Conservation (phyloP, 148 eudicot genomes). For the Camellia granthamiana region DNA sequence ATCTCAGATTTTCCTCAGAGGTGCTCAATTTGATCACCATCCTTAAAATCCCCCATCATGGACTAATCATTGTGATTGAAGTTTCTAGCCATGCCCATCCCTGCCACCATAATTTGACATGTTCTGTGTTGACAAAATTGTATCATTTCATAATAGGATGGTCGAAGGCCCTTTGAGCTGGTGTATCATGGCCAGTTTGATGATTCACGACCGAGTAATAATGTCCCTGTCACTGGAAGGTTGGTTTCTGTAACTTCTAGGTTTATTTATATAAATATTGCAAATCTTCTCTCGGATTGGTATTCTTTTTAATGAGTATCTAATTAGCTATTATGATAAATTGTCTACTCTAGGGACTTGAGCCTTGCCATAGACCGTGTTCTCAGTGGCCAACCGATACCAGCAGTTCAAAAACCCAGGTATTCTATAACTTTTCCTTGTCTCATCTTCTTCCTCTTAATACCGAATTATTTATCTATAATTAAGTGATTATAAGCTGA, state of each 20-base stretch:
- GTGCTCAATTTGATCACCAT: background rate
- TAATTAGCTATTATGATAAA: background rate
- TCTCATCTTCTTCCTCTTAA: background rate
- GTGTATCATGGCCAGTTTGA: constrained; percentile 98
- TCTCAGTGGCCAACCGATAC: constrained; percentile 74
- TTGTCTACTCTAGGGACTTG: constrained; percentile 55
- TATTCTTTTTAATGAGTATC: background rate
- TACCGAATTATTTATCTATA: background rate
- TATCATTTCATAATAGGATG: constrained; percentile 45
- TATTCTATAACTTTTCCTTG: background rate
- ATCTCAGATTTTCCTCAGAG: background rate
- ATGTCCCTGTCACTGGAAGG: constrained; percentile 81
- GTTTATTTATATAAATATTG: background rate
- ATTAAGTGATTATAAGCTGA: constrained; percentile 28
- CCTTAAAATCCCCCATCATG: background rate
- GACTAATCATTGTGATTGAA: background rate
- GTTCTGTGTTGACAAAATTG: background rate
- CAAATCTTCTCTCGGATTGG: background rate
- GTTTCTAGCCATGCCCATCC: background rate
- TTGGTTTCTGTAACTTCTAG: constrained; percentile 16
- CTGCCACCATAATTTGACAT: background rate
- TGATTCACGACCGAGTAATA: constrained; percentile 85
- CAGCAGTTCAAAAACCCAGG: constrained; percentile 58
- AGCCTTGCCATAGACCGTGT: constrained; percentile 77
- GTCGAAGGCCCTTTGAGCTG: constrained; percentile 89